Evolutionary conservation across 768 basidiomycete species (phyloP), one percentile per base, ranked within the genome.

Genomic region (Trametes villosa): DNA sequence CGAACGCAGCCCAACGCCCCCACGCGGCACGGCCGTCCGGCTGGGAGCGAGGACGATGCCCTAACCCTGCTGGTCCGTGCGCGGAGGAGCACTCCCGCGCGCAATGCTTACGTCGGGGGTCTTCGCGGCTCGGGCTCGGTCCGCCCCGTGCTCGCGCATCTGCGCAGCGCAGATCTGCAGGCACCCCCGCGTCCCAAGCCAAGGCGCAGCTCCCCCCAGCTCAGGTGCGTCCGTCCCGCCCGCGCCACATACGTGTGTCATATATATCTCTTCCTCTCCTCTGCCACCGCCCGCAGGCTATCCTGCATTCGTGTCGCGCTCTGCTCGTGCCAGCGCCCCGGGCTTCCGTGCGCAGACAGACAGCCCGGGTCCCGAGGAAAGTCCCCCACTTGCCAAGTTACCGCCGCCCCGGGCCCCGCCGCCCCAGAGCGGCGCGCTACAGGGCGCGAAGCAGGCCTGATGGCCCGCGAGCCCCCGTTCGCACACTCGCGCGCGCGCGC

Each of bases 1-100:
- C 13, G 2, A n/a, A 15, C n/a, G 20, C 33, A 30, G 12, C 22
- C n/a, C 9, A 3, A 44, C 13, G 27, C 46, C 13, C 27, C 27
- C 46, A 9, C 27, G 17, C 20, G 12, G 27, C 15, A 31, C 26
- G 40, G 6, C 9, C 40, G n/a, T 2, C 45, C 45, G 45, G 27
- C 26, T 8, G 49, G 22, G 41, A 38, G 18, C 33, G n/a, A 9
- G 17, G 34, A 34, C 6, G 30, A 24, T 36, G 59, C 46, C 59
- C 53, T 41, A 42, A 36, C 47, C 53, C 38, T 20, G 53, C 18
- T 61, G 60, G 60, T 61, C 60, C 60, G 60, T 61, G 60, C 60
- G 60, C 60, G 53, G 52, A n/a, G n/a, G n/a, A 49, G 27, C 27
- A 31, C 31, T 47, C 36, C 44, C 50, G 41, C 49, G 44, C 33